Conservation (phyloP, 495 filamentous ascomycete genomes). For the Cercophora sp. region DNA sequence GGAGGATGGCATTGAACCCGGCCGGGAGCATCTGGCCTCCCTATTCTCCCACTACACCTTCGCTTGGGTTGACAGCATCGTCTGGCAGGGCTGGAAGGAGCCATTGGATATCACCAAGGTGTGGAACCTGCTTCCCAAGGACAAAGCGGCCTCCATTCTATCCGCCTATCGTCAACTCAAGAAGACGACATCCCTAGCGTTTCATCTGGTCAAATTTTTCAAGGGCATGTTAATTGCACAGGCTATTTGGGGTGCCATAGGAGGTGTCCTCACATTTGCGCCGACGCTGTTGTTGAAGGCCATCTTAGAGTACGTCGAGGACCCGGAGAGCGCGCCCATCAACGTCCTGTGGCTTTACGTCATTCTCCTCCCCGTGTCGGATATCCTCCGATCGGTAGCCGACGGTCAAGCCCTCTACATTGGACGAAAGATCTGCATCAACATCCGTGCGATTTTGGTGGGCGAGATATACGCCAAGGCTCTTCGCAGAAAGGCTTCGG, state of each 20-base stretch:
- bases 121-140: slow-evolving; percentile 85
- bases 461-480: slow-evolving; percentile 98
- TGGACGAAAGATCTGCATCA: slow-evolving; percentile 89
- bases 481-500: slow-evolving; percentile 82
- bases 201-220: slow-evolving; percentile 83
- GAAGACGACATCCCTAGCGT: slow-evolving; percentile 75
- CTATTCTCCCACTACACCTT: slow-evolving; percentile 86
- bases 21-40: slow-evolving; percentile 78
- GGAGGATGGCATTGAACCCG: slow-evolving; percentile 81
- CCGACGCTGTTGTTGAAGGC: slow-evolving; percentile 87
- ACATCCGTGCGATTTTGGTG: slow-evolving; percentile 88
- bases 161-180: slow-evolving; percentile 78
- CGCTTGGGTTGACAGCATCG: slow-evolving; percentile 82
- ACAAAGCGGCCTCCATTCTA: slow-evolving; percentile 77
- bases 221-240: slow-evolving; percentile 71
- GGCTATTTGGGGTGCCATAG: slow-evolving; percentile 71
- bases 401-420: slow-evolving; percentile 90
- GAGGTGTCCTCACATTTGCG: slow-evolving; percentile 78
- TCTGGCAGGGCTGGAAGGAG: slow-evolving; percentile 87
- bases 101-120: slow-evolving; percentile 77
- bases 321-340: slow-evolving; percentile 68
- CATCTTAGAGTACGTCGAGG: slow-evolving; percentile 89
- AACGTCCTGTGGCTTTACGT: slow-evolving; percentile 98
- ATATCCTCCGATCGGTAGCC: slow-evolving; percentile 69
- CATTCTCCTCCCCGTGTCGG: slow-evolving; percentile 78